phyloP scores from a whole-genome alignment of 805 yeast species.

The Ogataea ganodermae region DNA sequence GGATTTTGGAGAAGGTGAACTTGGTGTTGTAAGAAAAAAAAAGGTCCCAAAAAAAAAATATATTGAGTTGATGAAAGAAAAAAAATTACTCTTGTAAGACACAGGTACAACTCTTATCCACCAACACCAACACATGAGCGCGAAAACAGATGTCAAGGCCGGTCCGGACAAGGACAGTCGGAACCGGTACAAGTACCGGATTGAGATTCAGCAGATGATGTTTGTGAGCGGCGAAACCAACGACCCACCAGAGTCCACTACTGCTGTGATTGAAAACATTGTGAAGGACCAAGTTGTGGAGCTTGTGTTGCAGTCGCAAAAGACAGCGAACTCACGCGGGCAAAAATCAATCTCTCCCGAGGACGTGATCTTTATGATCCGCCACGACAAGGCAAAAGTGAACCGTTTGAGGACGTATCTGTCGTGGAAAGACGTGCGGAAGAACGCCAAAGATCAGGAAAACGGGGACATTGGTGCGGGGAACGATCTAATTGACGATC shows the following conservation, averaged over 20 bases:
- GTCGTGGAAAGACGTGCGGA: conserved; percentile 96
- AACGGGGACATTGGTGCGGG: conserved; percentile 46
- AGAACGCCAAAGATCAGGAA: conserved; percentile 65
- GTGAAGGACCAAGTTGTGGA: conserved; percentile 95
- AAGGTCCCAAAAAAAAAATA: background rate
- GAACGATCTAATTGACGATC: conserved; percentile 36
- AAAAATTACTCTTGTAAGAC: too few species aligned
- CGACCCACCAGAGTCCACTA: conserved; percentile 91
- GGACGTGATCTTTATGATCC: conserved; percentile 86
- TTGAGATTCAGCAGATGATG: conserved; percentile 99
- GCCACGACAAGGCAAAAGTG: conserved; percentile 94
- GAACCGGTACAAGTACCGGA: conserved; percentile 70
- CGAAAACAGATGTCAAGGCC: conserved; percentile 7
- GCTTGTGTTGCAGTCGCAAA: conserved; percentile 70
- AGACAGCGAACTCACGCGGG: conserved; percentile 76
- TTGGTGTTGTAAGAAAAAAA: background rate
- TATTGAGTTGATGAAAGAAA: too few species aligned
- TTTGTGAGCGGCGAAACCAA: conserved; percentile 94
- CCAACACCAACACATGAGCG: background rate
- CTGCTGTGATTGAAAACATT: conserved; percentile 91
- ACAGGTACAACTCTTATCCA: background rate
- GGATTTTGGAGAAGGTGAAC: background rate
- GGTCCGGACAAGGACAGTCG: conserved; percentile 22
- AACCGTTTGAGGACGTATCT: conserved; percentile 86
- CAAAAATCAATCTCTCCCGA: conserved; percentile 86